These are phyloP conservation scores for Dipteronia sinensis DNA, from an alignment of 345 rosid species.

Conservation along the genomic window DNA sequence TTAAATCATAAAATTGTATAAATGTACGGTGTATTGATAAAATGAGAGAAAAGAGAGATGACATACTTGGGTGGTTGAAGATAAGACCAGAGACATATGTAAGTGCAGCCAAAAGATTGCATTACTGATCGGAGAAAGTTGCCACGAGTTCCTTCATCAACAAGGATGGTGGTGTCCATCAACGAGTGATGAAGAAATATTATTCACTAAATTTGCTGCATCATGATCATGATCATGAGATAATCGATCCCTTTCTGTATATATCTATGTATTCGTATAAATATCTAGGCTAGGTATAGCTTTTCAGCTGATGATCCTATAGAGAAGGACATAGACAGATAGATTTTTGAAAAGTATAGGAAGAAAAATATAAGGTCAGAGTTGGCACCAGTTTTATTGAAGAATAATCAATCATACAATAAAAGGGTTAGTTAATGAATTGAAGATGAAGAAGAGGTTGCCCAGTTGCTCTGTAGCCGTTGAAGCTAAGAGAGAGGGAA, in stretches of 20 bases:
- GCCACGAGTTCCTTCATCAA: slow-evolving; percentile 39
- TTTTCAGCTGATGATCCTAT: no score
- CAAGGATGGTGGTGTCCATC: slow-evolving; percentile 62
- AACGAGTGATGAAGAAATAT: neutral
- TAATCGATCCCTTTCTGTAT: no score
- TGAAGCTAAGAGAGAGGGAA: neutral
- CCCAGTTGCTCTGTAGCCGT: neutral
- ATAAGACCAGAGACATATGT: slow-evolving; percentile 71
- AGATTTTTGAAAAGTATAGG: slow-evolving; percentile 10
- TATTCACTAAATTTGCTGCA: neutral
- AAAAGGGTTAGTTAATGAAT: neutral
- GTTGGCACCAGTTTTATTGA: neutral
- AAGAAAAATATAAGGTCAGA: no score
- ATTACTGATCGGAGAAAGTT: slow-evolving; percentile 46
- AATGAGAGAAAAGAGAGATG: neutral
- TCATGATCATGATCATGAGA: neutral
- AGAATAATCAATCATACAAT: neutral
- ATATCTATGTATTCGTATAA: no score
- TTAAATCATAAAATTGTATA: no score
- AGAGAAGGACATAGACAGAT: neutral
- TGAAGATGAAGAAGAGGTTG: neutral
- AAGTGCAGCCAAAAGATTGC: slow-evolving; percentile 51
- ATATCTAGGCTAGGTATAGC: no score
- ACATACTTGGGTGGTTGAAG: slow-evolving; percentile 45
- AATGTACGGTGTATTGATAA: neutral